Percentiles rank a stretch among this genome's conserved stretches.
Evolutionary conservation across 1,284 basidiomycete genomes (phyloP).

Genomic region (Moesziomyces parantarcticus): DNA sequence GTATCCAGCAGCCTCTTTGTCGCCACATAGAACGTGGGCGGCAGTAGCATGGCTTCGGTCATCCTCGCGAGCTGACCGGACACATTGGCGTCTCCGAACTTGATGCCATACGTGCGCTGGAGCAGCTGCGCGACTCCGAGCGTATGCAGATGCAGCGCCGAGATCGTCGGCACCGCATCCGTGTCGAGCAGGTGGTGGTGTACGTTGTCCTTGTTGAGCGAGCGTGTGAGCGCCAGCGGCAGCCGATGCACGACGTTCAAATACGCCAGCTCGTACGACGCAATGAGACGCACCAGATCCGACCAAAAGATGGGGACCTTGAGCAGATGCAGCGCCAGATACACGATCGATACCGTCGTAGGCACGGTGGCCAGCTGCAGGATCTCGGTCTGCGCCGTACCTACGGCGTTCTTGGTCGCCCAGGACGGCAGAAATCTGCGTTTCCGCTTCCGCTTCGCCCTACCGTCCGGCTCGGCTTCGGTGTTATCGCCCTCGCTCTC

Average conservation of each 20-base stretch:
- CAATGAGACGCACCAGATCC: slow-evolving; percentile 71
- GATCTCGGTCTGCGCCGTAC: slow-evolving; percentile 22
- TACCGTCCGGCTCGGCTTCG: neutral
- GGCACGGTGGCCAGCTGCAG: slow-evolving; percentile 38
- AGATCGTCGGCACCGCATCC: slow-evolving; percentile 76
- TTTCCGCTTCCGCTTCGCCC: slow-evolving; percentile 1
- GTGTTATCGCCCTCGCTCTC: neutral
- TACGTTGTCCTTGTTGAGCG: slow-evolving; percentile 71
- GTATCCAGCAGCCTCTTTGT: slow-evolving; percentile 44
- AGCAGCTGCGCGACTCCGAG: slow-evolving; percentile 75
- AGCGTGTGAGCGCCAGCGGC: slow-evolving; percentile 75
- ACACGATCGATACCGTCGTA: slow-evolving; percentile 51
- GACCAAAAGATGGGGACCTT: slow-evolving; percentile 53
- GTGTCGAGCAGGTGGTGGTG: slow-evolving; percentile 44
- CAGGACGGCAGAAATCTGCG: slow-evolving; percentile 26
- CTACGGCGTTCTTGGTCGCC: slow-evolving; percentile 29
- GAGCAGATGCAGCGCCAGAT: slow-evolving; percentile 49
- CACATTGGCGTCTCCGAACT: slow-evolving; percentile 80
- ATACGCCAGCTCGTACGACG: slow-evolving; percentile 81
- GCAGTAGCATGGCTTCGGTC: slow-evolving; percentile 77
- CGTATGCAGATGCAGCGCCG: slow-evolving; percentile 74
- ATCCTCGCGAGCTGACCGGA: slow-evolving; percentile 85
- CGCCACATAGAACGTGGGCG: slow-evolving; percentile 72
- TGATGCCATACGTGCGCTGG: slow-evolving; percentile 73
- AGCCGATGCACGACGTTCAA: slow-evolving; percentile 78